Evolutionary conservation across 768 basidiomycete genomes (phyloP).

Genomic region (Sarcodon aspratus): DNA sequence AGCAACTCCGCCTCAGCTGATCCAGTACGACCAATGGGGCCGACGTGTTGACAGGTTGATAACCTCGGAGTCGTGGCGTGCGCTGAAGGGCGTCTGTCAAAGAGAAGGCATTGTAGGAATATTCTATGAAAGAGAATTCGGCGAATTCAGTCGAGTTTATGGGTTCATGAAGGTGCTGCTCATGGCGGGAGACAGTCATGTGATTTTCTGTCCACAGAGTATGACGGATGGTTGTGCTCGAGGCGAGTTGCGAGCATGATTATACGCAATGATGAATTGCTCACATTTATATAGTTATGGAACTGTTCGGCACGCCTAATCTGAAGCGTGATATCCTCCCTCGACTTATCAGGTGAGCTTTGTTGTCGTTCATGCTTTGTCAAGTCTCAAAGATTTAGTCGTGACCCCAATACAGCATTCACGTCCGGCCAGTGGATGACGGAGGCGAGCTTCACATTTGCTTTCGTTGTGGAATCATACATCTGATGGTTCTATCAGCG

Average conservation of each 20-base stretch:
- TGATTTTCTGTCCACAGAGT: slow-evolving; percentile 61
- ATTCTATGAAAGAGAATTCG: slow-evolving; percentile 53
- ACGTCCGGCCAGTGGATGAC: slow-evolving; percentile 85
- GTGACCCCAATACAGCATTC: slow-evolving; percentile 48
- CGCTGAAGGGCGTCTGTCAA: slow-evolving; percentile 49
- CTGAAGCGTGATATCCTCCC: slow-evolving; percentile 51
- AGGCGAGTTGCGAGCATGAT: slow-evolving; percentile 17
- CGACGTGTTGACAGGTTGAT: slow-evolving; percentile 49
- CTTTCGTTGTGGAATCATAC: not conserved
- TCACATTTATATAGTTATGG: slow-evolving; percentile 32
- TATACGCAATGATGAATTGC: not conserved
- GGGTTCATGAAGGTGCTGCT: slow-evolving; percentile 57
- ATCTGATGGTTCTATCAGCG: slow-evolving; percentile 25
- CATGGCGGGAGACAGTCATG: slow-evolving; percentile 52
- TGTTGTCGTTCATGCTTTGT: not conserved
- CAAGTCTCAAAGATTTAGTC: slow-evolving; percentile 25
- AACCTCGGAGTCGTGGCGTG: slow-evolving; percentile 66
- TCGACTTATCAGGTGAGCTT: slow-evolving; percentile 44
- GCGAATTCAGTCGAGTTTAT: slow-evolving; percentile 48
- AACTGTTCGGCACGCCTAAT: slow-evolving; percentile 45
- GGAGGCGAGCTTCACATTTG: slow-evolving; percentile 30
- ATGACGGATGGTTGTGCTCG: slow-evolving; percentile 77
- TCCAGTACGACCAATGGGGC: slow-evolving; percentile 72
- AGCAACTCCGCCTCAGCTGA: slow-evolving; percentile 37
- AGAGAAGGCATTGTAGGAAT: slow-evolving; percentile 58